Base-by-base conservation (phyloP, 495 filamentous ascomycete species). In the Aspergillus conjunctus region DNA sequence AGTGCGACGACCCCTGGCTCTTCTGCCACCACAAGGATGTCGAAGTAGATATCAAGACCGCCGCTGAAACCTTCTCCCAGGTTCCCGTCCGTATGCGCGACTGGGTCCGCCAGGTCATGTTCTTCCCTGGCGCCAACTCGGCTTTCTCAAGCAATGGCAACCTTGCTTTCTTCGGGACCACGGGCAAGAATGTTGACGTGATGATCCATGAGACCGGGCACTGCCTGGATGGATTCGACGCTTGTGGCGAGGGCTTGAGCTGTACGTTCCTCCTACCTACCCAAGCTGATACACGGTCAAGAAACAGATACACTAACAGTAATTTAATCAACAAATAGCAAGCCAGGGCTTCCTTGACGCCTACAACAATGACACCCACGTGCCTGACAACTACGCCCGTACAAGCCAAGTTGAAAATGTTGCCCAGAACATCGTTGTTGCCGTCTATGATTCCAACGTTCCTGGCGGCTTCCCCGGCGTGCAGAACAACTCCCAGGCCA, bases 381-480 rank as follows among this genome's bases (percentile, higher is more conserved):
- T 59, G 15, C 56, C 56, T 9, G 56, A 59, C 26, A n/a, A 59
- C 20, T 59, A 59, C 48, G 56, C 56, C 3, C 48, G 48, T 17
- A 17, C 7, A 32, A 59, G 39, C 56, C 56, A 59, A n/a, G 46
- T 34, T 18, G 56, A 59, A 20, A 59, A 59, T 21, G 46, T 59
- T 14, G 56, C 46, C 8, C 48, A 52, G 46, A 59, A 59, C 46
- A 59, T 46, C 32, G 34, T 59, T 1, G 46, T 59, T 3, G 46
- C 46, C 3, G 56, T 59, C 11, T 59, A 59, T 34, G 56, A 59
- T 39, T 12, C 14, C 31, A 52, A 51, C 15, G 34, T 51, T 18
- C 56, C 56, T 1, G 56, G 56, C 14, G 48, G 56, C 0, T 59
- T 59, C 37, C 56, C 56, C 3, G 56, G 56, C 12, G 21, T 59